Base-by-base conservation (phyloP, 2,329 filamentous ascomycete genomes). In the Lachnellula subtilissima region DNA sequence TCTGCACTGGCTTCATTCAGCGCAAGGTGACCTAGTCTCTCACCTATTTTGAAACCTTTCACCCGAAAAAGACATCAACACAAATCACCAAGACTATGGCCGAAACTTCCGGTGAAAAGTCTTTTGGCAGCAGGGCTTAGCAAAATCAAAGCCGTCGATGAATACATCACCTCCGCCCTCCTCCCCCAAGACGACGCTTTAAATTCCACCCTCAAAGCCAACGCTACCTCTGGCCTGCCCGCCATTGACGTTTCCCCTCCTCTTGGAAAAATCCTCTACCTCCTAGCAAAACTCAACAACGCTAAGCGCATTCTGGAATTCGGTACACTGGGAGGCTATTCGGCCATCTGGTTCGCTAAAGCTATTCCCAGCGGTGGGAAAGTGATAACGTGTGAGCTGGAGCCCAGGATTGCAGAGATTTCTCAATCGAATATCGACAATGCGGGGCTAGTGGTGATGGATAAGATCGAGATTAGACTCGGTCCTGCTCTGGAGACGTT, bases 401-500 rank as follows among this genome's bases (percentile, higher is more conserved):
- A 69, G 19, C 57, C 67, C 15, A 70, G 74, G 57, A 76, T 74
- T 53, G 77, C 77, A 28, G 64, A 69, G 22, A 55, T 71, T 2
- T 74, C 78, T 17, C 60, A 68, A 45, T 65, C 71, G 19, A 74
- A 70, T 3, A 74, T 77, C 48, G 64, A 64, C 19, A 69, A 71
- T 23, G 67, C 73, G 40, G 72, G 70, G 17, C 63, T 78, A 37
- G 61, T 67, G 17, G 79, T 78, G 37, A 61, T 67, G 19, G 79
- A 80, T 59, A 69, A 75, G 40, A 70, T 78, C 7, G 71, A 78
- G 19, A 67, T 81, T 23, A 61, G 74, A 15, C 67, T 75, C n/a
- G 78, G 78, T 7, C 70, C 77, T 54, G 77, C 75, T 2, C 66
- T 75, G 1, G 65, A 76, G 53, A 75, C 73, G 74, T 35, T 64